Evolutionary conservation across 352 stramenopile species (phyloP), one percentile per base, ranked within the genome.

Genomic region (Globisporangium cystogenes): DNA sequence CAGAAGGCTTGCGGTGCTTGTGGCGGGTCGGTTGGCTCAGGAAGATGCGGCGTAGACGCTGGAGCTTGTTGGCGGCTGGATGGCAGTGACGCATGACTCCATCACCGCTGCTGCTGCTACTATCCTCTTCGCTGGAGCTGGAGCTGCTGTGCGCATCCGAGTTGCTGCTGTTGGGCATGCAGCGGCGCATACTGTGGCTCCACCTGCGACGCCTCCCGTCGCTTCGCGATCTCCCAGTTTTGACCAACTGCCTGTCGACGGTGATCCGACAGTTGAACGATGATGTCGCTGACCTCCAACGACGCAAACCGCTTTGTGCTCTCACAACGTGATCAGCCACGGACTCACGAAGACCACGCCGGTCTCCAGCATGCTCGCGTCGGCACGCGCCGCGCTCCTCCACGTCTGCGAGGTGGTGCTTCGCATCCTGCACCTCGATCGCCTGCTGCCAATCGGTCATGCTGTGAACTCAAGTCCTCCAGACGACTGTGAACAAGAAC

Each of bases 31-130:
- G 74, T n/a, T 68, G 70, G 42, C 72, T 89, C 29, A 89, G 61
- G 55, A 87, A 89, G 51, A 89, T 89, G 46, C 77, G 77, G 12
- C 77, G 69, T 37, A 89, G 59, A 7, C 77, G 68, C 31, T 72
- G 59, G 41, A 89, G 68, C 31, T 84, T 85, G 20, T 59, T 56
- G 16, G 55, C 40, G 47, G 74, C 55, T 16, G 59, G 41, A 27
- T 68, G 50, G 15, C 65, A 44, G 42, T 74, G 41, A 10, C 33
- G 50, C 14, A 60, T 31, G 46, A 40, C 46, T 14, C 66, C 64
- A 21, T 18, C 35, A 1, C 65, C 50, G 1, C 65, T 53, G 40
- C 49, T 48, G 20, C 14, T 29, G 39, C 0, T 11, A 31, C 18
- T 41, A 16, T 35, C 60, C 12, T 44, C 53, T 11, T 29, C 43